Percentiles rank a stretch among this genome's conserved stretches.
Evolutionary conservation across 2,329 filamentous ascomycete genomes (phyloP).

Genomic region (Alternaria angustiovoidea): DNA sequence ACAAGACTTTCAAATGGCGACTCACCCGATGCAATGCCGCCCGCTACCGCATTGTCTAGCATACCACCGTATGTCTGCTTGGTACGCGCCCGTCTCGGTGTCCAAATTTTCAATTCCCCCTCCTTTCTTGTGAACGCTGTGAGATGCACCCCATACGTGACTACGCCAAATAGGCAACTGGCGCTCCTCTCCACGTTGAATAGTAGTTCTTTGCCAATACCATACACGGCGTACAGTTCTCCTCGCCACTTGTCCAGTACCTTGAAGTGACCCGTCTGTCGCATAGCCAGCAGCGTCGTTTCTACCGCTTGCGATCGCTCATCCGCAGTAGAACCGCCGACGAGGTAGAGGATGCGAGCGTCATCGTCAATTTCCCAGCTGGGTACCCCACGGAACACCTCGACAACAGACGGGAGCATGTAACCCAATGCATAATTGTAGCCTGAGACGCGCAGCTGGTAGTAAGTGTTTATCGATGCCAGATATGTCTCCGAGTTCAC

Average conservation of each 20-base stretch:
- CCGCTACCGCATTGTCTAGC: conserved; percentile 93
- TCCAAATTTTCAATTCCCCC: conserved; percentile 77
- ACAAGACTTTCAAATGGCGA: conserved; percentile 81
- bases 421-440: conserved; percentile 68
- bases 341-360: conserved; percentile 70
- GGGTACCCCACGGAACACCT: conserved; percentile 63
- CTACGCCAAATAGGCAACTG: conserved; percentile 54
- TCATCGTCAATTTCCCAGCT: conserved; percentile 68
- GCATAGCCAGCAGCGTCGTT: conserved; percentile 71
- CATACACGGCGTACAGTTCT: conserved; percentile 55
- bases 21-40: conserved; percentile 83
- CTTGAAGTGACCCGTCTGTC: conserved; percentile 73
- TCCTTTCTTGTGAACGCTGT: conserved; percentile 47
- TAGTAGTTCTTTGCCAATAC: conserved; percentile 48
- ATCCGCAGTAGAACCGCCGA: conserved; percentile 65
- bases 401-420: conserved; percentile 68
- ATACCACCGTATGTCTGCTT: conserved; percentile 93
- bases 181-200: conserved; percentile 55
- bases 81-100: conserved; percentile 74
- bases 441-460: conserved; percentile 72
- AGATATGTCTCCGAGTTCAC: conserved; percentile 64
- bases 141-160: conserved; percentile 56
- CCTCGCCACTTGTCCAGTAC: conserved; percentile 64
- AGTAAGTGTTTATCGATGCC: conserved; percentile 62
- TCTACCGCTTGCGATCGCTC: conserved; percentile 68